These are phyloP conservation scores for Rhynchosporium agropyri DNA, from an alignment of 2,329 filamentous ascomycete genomes.

Conservation along the genomic window DNA sequence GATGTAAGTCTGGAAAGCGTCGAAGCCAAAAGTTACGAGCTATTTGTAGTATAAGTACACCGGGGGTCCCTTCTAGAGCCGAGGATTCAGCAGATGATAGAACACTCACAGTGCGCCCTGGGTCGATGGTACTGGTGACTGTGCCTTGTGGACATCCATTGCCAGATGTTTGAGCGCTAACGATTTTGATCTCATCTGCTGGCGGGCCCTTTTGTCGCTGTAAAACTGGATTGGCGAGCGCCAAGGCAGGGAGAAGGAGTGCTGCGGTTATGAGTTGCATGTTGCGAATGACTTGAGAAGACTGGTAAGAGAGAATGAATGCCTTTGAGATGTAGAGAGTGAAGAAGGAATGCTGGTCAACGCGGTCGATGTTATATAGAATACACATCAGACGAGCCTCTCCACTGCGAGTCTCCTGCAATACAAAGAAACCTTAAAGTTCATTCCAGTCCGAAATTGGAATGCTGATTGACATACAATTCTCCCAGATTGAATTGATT, in stretches of 20 bases:
- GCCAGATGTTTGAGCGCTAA: constrained; percentile 26
- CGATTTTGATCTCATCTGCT: constrained; percentile 26
- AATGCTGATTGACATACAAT: background rate
- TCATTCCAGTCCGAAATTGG: constrained; percentile 5
- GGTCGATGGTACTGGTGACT: constrained; percentile 25
- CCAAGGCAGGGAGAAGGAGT: constrained; percentile 29
- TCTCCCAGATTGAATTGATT: background rate
- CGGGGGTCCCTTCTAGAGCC: background rate
- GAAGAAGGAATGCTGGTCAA: constrained; percentile 13
- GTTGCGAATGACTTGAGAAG: constrained; percentile 8
- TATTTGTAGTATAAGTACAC: background rate
- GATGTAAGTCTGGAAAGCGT: constrained; percentile 33
- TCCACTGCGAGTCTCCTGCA: background rate
- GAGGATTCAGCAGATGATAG: background rate
- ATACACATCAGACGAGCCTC: constrained; percentile 18
- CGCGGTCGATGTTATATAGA: constrained; percentile 19
- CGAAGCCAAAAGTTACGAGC: constrained; percentile 27
- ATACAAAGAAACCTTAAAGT: background rate
- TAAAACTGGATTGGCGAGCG: constrained; percentile 23
- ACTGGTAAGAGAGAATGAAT: constrained; percentile 6
- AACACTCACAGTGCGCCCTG: constrained; percentile 26
- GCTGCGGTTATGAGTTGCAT: constrained; percentile 26
- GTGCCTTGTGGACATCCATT: constrained; percentile 32
- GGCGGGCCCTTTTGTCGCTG: constrained; percentile 7
- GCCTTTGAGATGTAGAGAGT: constrained; percentile 12